Evolutionary conservation across 1,284 basidiomycete genomes (phyloP), one percentile per base, ranked within the genome.

Genomic region (Ganoderma multipileum): DNA sequence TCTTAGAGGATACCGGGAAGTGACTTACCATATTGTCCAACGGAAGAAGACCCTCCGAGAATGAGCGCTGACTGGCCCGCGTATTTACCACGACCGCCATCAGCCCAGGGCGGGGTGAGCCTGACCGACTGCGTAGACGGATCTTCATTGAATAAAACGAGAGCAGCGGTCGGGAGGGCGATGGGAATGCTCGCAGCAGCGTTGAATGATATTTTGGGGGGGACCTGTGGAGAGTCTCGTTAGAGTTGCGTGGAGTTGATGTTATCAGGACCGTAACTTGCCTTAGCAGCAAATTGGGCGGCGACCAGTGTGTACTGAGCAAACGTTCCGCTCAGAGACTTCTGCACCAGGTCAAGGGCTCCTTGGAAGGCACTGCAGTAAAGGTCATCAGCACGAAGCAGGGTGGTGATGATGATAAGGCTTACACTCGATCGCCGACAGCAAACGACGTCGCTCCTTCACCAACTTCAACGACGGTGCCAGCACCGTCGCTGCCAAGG

Each of bases 381-480:
- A 18, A 41, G 30, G 23, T 38, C 16, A 18, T 60, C 23, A 41
- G 11, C 14, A n/a, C 38, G 8, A 7, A 30, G 14, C 30, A 14
- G 4, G 36, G 57, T 23, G n/a, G 12, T 33, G 14, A 8, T 23
- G 26, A 55, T 28, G n/a, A 9, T 38, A 11, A 6, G 64, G 20
- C 84, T 73, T 77, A 88, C 87, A 91, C 86, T 75, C 83, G 81
- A 74, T 92, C 89, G 2, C 90, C 89, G 44, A 85, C 82, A 59
- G 80, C 78, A 74, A 89, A 82, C 44, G 80, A 77, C 2, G 80
- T 79, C 18, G 90, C 87, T 0, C 82, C 85, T 59, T 82, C 81
- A 7, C 89, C 89, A 44, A 91, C 76, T 61, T 82, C 80, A 28
- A 84, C 84, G 28, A 92, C 84, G 3, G 83, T 79, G 14, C 91